These are phyloP conservation scores for Lagenaria siceraria DNA, from an alignment of 306 rosid species.

Conservation along the genomic window DNA sequence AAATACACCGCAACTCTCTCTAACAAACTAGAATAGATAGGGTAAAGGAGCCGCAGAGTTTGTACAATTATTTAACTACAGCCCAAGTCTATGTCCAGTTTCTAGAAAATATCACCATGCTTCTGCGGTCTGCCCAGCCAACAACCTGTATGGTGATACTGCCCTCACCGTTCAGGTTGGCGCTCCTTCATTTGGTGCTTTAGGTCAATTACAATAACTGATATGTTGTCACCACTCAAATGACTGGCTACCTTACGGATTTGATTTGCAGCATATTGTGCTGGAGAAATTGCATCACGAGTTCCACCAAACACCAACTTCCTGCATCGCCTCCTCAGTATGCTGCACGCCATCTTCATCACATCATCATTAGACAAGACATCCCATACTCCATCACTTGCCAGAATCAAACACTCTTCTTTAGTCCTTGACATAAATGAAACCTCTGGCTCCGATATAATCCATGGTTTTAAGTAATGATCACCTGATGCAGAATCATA, in stretches of 20 bases:
- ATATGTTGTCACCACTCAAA: constrained; percentile 24
- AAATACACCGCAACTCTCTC: neutral
- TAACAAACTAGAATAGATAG: neutral
- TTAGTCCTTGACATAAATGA: constrained; percentile 11
- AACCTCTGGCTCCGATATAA: constrained; percentile 23
- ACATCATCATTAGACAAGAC: constrained; percentile 19
- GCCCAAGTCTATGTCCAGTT: neutral
- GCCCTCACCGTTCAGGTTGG: neutral
- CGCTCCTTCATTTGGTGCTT: constrained; percentile 5
- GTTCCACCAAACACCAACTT: neutral
- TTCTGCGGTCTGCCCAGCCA: neutral
- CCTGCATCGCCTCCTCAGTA: constrained; percentile 4
- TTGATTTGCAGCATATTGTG: constrained; percentile 11
- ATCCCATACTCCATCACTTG: constrained; percentile 37
- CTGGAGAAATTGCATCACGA: neutral
- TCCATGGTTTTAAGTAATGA: constrained; percentile 15
- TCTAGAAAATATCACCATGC: neutral
- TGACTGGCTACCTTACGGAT: constrained; percentile 5
- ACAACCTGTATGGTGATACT: neutral
- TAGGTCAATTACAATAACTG: constrained; percentile 27
- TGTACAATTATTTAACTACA: neutral
- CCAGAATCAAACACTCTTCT: constrained; percentile 26
- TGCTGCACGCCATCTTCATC: constrained; percentile 9
- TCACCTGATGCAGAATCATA: constrained; percentile 20
- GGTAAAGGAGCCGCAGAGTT: neutral